phyloP scores from a whole-genome alignment of 2,329 filamentous ascomycete species.

The Phoma herbarum region DNA sequence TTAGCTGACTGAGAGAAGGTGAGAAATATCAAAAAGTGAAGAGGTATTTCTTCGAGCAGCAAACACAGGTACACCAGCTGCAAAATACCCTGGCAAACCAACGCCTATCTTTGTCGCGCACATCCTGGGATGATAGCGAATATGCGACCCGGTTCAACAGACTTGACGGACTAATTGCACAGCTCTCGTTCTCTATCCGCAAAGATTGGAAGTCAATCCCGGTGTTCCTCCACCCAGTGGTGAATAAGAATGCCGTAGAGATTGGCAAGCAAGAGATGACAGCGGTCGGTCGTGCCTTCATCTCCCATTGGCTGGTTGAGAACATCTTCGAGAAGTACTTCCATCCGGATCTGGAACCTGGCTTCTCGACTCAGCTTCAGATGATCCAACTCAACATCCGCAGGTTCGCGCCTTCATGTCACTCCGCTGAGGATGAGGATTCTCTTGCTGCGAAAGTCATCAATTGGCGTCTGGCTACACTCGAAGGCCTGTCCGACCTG shows the following conservation, averaged over 20 bases:
- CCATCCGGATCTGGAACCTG: slow-evolving; percentile 83
- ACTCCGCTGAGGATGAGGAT: slow-evolving; percentile 86
- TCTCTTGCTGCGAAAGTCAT: slow-evolving; percentile 87
- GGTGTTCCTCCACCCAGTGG: slow-evolving; percentile 77
- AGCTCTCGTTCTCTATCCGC: slow-evolving; percentile 93
- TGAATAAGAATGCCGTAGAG: slow-evolving; percentile 84
- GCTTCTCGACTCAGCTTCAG: slow-evolving; percentile 81
- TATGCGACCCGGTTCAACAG: slow-evolving; percentile 89
- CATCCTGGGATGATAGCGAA: slow-evolving; percentile 93
- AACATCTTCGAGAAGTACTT: slow-evolving; percentile 93
- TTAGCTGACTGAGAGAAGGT: slow-evolving; percentile 61
- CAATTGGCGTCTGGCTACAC: slow-evolving; percentile 90
- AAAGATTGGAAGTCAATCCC: slow-evolving; percentile 91
- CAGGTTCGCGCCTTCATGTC: slow-evolving; percentile 74
- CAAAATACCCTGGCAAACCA: slow-evolving; percentile 98
- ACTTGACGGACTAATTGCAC: slow-evolving; percentile 91
- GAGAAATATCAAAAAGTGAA: slow-evolving; percentile 99
- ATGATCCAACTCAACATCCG: slow-evolving; percentile 88
- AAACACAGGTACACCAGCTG: slow-evolving; percentile 87
- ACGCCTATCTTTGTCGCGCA: slow-evolving; percentile 91
- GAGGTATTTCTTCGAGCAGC: slow-evolving; percentile 94
- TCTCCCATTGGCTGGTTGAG: slow-evolving; percentile 88
- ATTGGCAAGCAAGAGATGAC: slow-evolving; percentile 98
- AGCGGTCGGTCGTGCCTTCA: slow-evolving; percentile 86
- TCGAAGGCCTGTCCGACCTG: slow-evolving; percentile 83